Evolutionary conservation across 2,329 filamentous ascomycete species (phyloP).

Genomic region (Hypoxylon sp.): DNA sequence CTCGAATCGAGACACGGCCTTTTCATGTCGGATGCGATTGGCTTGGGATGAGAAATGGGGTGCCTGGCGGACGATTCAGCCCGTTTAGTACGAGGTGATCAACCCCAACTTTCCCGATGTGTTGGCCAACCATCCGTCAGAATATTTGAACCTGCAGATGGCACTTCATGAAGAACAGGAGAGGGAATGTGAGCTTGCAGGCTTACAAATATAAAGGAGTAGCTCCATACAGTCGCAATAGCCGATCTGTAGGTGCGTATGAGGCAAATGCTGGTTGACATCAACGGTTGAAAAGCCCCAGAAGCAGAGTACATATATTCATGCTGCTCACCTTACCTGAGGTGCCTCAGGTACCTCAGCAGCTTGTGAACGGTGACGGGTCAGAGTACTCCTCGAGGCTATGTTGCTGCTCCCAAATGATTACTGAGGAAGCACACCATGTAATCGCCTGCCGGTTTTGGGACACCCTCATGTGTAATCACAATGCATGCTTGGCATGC

Average conservation of each 20-base stretch:
- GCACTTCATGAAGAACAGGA: constrained; percentile 11
- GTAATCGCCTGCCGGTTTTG: constrained; percentile 1
- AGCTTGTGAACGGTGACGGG: neutral
- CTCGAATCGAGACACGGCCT: constrained; percentile 14
- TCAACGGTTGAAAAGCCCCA: constrained; percentile 5
- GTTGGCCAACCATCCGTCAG: constrained; percentile 27
- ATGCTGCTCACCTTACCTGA: neutral
- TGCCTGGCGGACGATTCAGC: constrained; percentile 12
- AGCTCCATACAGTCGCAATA: constrained; percentile 13
- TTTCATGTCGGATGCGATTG: constrained; percentile 1
- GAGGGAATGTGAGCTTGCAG: too few relatives aligned
- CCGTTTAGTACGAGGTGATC: constrained; percentile 18
- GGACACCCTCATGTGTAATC: neutral
- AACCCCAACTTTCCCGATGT: constrained; percentile 25
- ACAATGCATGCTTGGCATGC: neutral
- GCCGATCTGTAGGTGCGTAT: constrained; percentile 13
- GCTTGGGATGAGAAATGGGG: neutral
- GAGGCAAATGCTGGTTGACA: constrained; percentile 11
- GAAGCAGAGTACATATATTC: neutral
- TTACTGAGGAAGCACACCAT: neutral
- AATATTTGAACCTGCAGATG: constrained; percentile 27
- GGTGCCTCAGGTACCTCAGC: too few relatives aligned
- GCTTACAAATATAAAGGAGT: constrained; percentile 20
- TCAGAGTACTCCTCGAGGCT: neutral
- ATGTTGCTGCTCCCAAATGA: neutral